A percentile compares a stretch with the other conserved stretches of the same genome.
These are phyloP conservation scores for Ophiostoma ips DNA, from an alignment of 2,329 filamentous ascomycete genomes.

Conservation along the genomic window DNA sequence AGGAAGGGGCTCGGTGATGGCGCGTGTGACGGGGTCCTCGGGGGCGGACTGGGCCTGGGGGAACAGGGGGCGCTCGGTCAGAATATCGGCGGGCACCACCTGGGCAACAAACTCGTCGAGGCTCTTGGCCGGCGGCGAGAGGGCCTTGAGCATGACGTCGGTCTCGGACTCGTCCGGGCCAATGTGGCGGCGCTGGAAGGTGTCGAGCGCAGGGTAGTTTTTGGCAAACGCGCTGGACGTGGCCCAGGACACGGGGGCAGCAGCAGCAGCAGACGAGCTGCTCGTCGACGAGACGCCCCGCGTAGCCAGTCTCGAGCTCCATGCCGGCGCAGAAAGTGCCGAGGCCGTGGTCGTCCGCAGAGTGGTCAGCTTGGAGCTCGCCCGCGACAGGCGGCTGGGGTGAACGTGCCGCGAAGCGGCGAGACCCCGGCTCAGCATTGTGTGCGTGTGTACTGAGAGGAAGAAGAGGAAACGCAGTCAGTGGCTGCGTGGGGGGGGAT, in stretches of 20 bases:
- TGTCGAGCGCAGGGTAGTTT: slow-evolving; percentile 32
- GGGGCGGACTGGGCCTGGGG: slow-evolving; percentile 28
- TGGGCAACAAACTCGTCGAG: slow-evolving; percentile 75
- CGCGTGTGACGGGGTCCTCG: slow-evolving; percentile 23
- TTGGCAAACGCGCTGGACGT: slow-evolving; percentile 9
- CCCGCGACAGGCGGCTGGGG: slow-evolving; percentile 2
- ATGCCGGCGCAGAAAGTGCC: background rate
- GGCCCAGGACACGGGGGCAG: slow-evolving; percentile 13
- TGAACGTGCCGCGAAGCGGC: slow-evolving; percentile 9
- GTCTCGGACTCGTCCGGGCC: slow-evolving; percentile 60
- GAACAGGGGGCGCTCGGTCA: slow-evolving; percentile 53
- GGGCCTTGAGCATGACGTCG: slow-evolving; percentile 62
- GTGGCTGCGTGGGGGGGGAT: background rate
- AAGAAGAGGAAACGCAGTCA: background rate
- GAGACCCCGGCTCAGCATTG: slow-evolving; percentile 14
- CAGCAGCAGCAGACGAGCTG: background rate
- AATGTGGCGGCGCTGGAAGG: slow-evolving; percentile 74
- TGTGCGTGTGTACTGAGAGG: background rate
- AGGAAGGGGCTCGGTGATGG: slow-evolving; percentile 30
- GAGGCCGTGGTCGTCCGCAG: background rate
- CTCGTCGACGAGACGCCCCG: slow-evolving; percentile 4
- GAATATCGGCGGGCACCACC: slow-evolving; percentile 68
- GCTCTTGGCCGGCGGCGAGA: slow-evolving; percentile 59
- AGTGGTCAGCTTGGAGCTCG: background rate
- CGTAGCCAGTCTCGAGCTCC: slow-evolving; percentile 4